Conservation (phyloP, 202 grass and related monocot species). For the Dendrocalamus latiflorus region DNA sequence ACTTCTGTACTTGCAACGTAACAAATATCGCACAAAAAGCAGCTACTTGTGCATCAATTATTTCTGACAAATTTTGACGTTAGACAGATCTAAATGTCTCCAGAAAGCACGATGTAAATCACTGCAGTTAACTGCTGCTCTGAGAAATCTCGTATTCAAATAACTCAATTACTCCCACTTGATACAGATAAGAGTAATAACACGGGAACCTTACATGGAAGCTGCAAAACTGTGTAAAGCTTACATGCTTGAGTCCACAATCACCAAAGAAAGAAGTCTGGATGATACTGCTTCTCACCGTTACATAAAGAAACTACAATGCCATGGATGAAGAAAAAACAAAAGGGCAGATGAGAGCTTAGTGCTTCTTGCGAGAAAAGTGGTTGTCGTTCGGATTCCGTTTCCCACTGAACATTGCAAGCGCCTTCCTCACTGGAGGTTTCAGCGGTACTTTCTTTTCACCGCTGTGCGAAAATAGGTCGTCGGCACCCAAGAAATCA, state of each 20-base stretch:
- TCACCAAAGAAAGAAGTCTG: background rate
- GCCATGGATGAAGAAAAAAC: background rate
- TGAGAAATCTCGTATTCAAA: background rate
- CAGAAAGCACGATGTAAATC: background rate
- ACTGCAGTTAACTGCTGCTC: background rate
- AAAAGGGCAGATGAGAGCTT: background rate
- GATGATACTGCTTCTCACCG: background rate
- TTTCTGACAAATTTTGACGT: background rate
- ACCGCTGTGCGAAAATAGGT: conserved; percentile 73
- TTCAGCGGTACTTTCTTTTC: conserved; percentile 66
- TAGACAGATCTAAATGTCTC: background rate
- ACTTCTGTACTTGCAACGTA: background rate
- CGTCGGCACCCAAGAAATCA: conserved; percentile 51
- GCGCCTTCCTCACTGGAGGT: conserved; percentile 83
- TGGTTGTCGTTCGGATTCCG: conserved; percentile 98
- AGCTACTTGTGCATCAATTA: background rate
- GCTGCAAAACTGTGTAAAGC: background rate
- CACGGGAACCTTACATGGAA: background rate
- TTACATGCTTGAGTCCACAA: background rate
- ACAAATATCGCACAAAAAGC: background rate
- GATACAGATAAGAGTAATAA: background rate
- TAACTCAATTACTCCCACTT: background rate
- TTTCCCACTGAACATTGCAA: conserved; percentile 78
- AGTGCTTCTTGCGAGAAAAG: conserved; percentile 72
- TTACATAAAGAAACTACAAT: background rate